These are phyloP conservation scores for Naganishia vaughanmartiniae DNA, from an alignment of 768 basidiomycete species.

Conservation along the genomic window DNA sequence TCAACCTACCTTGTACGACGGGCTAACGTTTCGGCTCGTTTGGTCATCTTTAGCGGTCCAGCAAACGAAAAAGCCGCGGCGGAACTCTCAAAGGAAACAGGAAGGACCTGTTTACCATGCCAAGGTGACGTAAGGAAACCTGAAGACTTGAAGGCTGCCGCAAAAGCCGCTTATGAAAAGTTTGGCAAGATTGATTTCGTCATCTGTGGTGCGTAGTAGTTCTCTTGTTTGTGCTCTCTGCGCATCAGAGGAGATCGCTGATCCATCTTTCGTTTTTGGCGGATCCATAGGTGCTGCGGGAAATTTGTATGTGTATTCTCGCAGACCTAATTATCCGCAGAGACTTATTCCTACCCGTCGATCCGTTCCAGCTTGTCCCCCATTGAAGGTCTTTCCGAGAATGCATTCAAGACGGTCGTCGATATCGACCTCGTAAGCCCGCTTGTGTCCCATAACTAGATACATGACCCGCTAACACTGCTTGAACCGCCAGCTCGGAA, in stretches of 20 bases:
- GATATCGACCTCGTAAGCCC: slow-evolving; percentile 80
- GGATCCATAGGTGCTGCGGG: slow-evolving; percentile 74
- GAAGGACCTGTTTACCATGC: slow-evolving; percentile 66
- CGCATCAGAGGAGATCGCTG: too few relatives aligned
- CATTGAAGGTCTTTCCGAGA: slow-evolving; percentile 76
- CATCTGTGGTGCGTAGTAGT: slow-evolving; percentile 66
- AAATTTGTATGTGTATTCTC: slow-evolving; percentile 63
- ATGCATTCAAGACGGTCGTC: slow-evolving; percentile 86
- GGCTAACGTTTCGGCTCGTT: background rate
- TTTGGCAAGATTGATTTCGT: slow-evolving; percentile 92
- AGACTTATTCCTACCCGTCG: background rate
- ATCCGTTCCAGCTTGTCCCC: slow-evolving; percentile 63
- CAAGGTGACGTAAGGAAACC: slow-evolving; percentile 82
- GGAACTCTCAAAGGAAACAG: slow-evolving; percentile 69
- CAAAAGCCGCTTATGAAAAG: slow-evolving; percentile 66
- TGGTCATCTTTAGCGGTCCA: slow-evolving; percentile 56
- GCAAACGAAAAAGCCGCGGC: slow-evolving; percentile 58
- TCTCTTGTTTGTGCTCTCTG: too few relatives aligned
- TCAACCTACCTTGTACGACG: background rate
- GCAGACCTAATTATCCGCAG: background rate
- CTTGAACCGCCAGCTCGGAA: slow-evolving; percentile 64
- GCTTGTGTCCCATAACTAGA: too few relatives aligned
- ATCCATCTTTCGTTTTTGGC: too few relatives aligned
- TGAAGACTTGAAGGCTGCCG: slow-evolving; percentile 69
- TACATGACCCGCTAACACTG: background rate